Base-by-base conservation (phyloP, 306 rosid species). In the Begonia fuchsioides region DNA sequence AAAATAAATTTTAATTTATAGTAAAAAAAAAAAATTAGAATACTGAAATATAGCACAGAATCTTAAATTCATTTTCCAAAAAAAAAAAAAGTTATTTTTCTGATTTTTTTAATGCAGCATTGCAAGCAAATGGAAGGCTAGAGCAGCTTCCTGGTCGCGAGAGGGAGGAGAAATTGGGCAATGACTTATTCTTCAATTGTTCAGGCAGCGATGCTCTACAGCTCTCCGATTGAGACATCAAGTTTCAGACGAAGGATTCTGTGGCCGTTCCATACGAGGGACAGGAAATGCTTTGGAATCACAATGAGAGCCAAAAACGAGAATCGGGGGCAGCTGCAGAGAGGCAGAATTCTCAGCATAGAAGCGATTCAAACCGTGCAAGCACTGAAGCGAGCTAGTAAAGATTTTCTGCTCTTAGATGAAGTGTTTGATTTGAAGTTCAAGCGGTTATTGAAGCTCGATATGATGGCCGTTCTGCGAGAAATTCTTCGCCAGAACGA, bases 401-500 rank as follows among this genome's bases (percentile, higher is more conserved):
- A 63, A 15, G 44, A 54, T 58, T 12, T 26, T 32, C 38, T 6
- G 16, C 44, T 39, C 32, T 48, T 64, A 38, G 67, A 71, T 11
- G 58, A 55, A 68, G 72, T 32, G 2, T 57, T 64, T 54, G 56
- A 71, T 14, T 56, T 62, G 44, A 68, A 68, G 49, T 61, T 76
- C 66, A 49, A 61, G 17, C 71, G 72, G 13, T 66, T 68, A 13
- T 51, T 76, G 68, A 76, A 76, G 70, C 51, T 76, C 64, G 78
- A 71, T 50, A 57, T 76, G 78, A 52, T 71, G 60, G 77, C 78
- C 14, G 72, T 76, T 12, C 75, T 76, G 35, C 57, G 66, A 15
- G 78, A 76, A 60, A 77, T 71, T 41, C 72, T 76, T 10, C 82
- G 72, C 59, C 82, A 76, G 57, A 61, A 64, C 35, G 75, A 76